Evolutionary conservation across 23 red algal species (phyloP).

Genomic region (Agarophyton chilense): DNA sequence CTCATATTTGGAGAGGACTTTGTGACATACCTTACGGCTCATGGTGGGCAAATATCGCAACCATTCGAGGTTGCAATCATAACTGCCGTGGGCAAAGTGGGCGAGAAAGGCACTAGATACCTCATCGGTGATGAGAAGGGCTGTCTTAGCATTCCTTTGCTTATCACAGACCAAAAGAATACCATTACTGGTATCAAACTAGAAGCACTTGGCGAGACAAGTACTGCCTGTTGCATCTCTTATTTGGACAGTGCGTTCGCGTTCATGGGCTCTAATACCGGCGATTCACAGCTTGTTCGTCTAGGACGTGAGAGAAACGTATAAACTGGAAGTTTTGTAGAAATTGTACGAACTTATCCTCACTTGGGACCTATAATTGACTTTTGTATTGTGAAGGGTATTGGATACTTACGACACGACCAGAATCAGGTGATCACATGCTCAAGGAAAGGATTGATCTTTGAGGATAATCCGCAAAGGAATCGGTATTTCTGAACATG

Average conservation of each 20-base stretch:
- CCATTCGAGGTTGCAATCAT: constrained; percentile 69
- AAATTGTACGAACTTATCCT: constrained; percentile 85
- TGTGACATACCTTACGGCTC: constrained; percentile 61
- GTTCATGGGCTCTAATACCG: constrained; percentile 80
- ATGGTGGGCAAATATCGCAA: constrained; percentile 12
- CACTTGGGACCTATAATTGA: constrained; percentile 95
- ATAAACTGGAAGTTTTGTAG: constrained; percentile 49
- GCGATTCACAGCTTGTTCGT: constrained; percentile 90
- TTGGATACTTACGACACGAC: constrained; percentile 67
- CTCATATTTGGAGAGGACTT: constrained; percentile 81
- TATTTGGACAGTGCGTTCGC: constrained; percentile 92
- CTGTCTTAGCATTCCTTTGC: constrained; percentile 76
- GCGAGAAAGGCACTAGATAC: constrained; percentile 72
- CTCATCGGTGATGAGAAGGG: constrained; percentile 92
- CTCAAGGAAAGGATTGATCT: constrained; percentile 79
- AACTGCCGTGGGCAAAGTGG: constrained; percentile 60
- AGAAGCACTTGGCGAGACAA: constrained; percentile 85
- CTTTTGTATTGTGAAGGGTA: constrained; percentile 88
- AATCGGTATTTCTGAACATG: constrained; percentile 92
- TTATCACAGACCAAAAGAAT: constrained; percentile 52
- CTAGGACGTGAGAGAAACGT: constrained; percentile 29
- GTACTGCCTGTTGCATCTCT: constrained; percentile 67
- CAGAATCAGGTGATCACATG: constrained; percentile 94
- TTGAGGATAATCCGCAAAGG: constrained; percentile 95
- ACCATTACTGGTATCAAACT: constrained; percentile 50